Percentiles rank a stretch among this genome's conserved stretches.
phyloP scores from a whole-genome alignment of 2,329 filamentous ascomycete genomes.

The Cercospora janseana region DNA sequence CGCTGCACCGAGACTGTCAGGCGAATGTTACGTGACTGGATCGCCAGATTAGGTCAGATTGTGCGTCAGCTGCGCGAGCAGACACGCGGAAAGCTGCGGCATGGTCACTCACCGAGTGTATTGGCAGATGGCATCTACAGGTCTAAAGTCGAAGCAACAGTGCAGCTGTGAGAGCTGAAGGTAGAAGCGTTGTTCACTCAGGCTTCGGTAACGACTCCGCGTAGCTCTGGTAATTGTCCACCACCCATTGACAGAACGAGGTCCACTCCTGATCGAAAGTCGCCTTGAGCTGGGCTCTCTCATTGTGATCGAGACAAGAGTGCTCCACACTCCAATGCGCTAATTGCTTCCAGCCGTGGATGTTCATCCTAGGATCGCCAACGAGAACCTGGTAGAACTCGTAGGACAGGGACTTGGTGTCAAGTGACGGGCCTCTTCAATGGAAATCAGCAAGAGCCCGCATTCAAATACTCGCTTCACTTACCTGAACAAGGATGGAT shows the following conservation, averaged over 20 bases:
- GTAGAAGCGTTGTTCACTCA: not conserved
- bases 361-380: conserved; percentile 63
- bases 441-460: not conserved
- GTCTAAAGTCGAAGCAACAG: not conserved
- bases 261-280: conserved; percentile 60
- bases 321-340: conserved; percentile 49
- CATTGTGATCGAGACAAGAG: conserved; percentile 45
- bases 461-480: not conserved
- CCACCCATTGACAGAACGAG: conserved; percentile 48
- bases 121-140: no score
- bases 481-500: conserved; percentile 69
- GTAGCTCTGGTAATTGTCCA: conserved; percentile 10
- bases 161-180: not conserved
- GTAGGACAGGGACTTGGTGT: conserved; percentile 67
- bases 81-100: not conserved
- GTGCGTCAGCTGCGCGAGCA: no score
- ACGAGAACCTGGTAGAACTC: conserved; percentile 77
- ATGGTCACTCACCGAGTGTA: not conserved
- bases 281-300: conserved; percentile 35
- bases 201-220: not conserved
- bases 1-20: no score
- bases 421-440: conserved; percentile 18
- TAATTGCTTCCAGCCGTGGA: conserved; percentile 69
- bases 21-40: no score
- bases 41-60: no score